These are phyloP conservation scores for Acacia melanoxylon DNA, from an alignment of 306 rosid species.

Conservation along the genomic window DNA sequence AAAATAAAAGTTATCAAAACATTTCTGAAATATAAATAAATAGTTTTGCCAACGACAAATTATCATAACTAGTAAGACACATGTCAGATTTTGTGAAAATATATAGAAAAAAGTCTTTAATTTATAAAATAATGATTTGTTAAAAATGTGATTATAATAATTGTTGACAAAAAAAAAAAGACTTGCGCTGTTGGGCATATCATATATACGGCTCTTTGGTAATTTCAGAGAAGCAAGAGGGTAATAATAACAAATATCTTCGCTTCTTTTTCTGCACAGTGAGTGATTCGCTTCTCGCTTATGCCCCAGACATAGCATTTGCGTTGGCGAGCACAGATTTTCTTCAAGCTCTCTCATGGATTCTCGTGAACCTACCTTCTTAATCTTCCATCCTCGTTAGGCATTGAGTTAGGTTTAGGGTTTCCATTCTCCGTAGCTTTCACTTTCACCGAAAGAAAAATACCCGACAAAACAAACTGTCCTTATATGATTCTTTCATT, in stretches of 20 bases:
- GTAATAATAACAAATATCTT: background rate
- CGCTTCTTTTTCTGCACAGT: background rate
- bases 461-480: background rate
- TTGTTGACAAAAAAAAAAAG: too few species aligned
- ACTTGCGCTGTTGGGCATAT: too few species aligned
- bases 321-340: background rate
- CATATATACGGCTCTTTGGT: background rate
- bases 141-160: too few species aligned
- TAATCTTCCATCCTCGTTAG: background rate
- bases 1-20: too few species aligned
- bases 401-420: background rate
- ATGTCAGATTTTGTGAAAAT: too few species aligned
- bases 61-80: too few species aligned
- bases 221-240: slow-evolving; percentile 2
- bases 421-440: background rate
- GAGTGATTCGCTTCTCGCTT: background rate
- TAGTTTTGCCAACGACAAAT: too few species aligned
- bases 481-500: slow-evolving; percentile 42
- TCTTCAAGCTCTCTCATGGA: background rate
- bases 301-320: background rate
- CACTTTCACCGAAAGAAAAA: background rate
- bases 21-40: too few species aligned
- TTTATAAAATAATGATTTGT: too few species aligned
- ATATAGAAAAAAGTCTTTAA: too few species aligned
- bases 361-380: background rate